Conservation (phyloP, 129 eudicot genomes). For the Pseudognaphalium luteoalbum region DNA sequence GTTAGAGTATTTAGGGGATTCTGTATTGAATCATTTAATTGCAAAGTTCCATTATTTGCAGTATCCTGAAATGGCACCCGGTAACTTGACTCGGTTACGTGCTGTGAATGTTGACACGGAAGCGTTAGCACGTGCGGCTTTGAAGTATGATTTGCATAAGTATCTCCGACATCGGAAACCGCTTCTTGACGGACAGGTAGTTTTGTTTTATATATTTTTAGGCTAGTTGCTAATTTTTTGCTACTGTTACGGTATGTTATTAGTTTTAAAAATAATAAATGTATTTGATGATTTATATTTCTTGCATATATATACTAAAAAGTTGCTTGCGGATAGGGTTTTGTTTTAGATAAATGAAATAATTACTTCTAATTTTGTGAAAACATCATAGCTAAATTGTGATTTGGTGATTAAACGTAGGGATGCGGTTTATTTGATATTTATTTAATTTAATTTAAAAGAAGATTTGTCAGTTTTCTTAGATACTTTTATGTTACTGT, state of each 20-base stretch:
- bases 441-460: neutral
- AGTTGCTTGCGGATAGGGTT: no score
- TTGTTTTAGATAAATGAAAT: no score
- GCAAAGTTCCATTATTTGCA: conserved; percentile 30
- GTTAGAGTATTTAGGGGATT: conserved; percentile 57
- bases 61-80: conserved; percentile 53
- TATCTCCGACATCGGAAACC: conserved; percentile 58
- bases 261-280: no score
- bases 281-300: no score
- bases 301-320: no score
- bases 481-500: neutral
- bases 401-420: neutral
- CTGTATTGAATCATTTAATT: conserved; percentile 42
- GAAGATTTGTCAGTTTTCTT: neutral
- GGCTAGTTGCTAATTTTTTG: no score
- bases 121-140: conserved; percentile 65
- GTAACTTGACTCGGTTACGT: conserved; percentile 55
- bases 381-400: no score
- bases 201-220: neutral
- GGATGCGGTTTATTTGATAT: neutral
- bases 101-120: conserved; percentile 69
- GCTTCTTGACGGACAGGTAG: conserved; percentile 40
- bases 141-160: conserved; percentile 36
- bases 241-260: no score
- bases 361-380: no score